Evolutionary conservation across 331 rosid genomes (phyloP).

Genomic region (Quercus phellos): DNA sequence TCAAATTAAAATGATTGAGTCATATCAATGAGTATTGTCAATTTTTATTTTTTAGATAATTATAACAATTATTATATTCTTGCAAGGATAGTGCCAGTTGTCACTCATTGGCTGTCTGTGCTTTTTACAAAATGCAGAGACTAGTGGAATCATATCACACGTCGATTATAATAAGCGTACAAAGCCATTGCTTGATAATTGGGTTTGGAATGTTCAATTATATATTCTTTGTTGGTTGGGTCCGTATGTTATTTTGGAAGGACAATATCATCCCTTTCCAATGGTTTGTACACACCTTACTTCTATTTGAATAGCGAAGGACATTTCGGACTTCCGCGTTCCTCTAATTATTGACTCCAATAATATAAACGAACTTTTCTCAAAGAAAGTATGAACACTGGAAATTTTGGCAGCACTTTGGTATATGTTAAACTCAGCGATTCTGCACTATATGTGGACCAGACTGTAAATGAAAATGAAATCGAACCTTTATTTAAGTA

Average conservation of each 20-base stretch:
- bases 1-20: neutral
- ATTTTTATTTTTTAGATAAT: neutral
- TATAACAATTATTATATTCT: neutral
- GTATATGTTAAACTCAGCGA: neutral
- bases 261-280: neutral
- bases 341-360: neutral
- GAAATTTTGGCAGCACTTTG: neutral
- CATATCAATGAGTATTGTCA: neutral
- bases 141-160: neutral
- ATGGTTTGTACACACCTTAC: neutral
- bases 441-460: neutral
- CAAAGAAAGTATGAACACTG: neutral
- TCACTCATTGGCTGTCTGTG: neutral
- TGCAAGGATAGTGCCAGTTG: neutral
- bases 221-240: neutral
- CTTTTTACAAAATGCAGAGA: neutral
- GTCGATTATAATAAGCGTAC: neutral
- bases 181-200: neutral
- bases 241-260: neutral
- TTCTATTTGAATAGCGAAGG: neutral
- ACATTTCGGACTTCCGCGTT: neutral
- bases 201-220: constrained; percentile 5
- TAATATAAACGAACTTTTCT: neutral
- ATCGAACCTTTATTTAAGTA: constrained; percentile 7
- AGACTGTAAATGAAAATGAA: neutral